Percentiles rank a stretch among this genome's conserved stretches.
Conservation (phyloP, 139 green algal species). For the Closterium sp. region DNA sequence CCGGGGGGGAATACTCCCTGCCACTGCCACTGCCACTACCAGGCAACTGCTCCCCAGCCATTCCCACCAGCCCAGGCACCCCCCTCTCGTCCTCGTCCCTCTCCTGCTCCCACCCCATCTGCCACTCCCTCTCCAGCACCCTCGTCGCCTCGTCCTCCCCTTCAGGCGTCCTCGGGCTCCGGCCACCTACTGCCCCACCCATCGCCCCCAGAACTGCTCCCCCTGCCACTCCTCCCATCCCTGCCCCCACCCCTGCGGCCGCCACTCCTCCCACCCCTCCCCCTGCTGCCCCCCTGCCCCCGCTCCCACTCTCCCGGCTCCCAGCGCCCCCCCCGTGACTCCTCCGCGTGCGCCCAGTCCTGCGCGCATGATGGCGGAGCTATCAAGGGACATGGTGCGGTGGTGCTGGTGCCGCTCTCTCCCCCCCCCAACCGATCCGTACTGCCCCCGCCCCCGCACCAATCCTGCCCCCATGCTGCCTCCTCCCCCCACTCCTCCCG, state of each 20-base stretch:
- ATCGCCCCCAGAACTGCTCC: not conserved
- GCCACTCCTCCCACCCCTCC: not conserved
- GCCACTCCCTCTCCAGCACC: not conserved
- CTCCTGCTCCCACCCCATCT: not conserved
- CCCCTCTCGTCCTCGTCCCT: not conserved
- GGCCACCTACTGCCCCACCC: not conserved
- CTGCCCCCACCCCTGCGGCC: too few species aligned
- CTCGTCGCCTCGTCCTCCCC: not conserved
- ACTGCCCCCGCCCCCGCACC: not conserved
- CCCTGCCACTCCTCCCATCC: not conserved
- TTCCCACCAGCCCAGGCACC: not conserved
- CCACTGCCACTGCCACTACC: not conserved
- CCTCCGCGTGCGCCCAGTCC: not conserved
- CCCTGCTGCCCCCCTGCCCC: not conserved
- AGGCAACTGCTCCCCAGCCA: not conserved
- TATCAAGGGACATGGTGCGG: not conserved
- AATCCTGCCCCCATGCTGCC: not conserved
- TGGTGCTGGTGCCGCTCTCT: not conserved
- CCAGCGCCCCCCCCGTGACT: not conserved
- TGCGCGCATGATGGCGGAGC: not conserved
- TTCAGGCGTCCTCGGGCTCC: not conserved
- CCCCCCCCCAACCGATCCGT: not conserved
- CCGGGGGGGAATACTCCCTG: too few species aligned
- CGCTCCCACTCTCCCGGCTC: too few species aligned
- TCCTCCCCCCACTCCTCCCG: not conserved